Conservation (phyloP, 2,329 filamentous ascomycete genomes). For the Stachybotrys chartarum region DNA sequence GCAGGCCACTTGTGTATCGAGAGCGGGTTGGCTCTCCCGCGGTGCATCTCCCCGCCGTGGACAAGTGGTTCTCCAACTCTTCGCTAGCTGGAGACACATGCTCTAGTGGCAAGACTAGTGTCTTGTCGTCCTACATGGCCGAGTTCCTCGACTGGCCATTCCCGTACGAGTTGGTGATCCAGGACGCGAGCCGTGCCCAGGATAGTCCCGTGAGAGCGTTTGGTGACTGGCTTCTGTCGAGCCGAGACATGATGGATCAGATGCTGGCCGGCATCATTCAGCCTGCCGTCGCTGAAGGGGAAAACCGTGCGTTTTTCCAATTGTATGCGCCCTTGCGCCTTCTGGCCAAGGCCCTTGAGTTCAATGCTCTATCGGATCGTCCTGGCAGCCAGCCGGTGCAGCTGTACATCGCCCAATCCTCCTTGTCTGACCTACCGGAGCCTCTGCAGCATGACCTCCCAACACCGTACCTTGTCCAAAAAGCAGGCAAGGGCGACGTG, state of each 20-base stretch:
- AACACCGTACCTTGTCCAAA: conserved; percentile 54
- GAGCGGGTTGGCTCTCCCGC: conserved; percentile 30
- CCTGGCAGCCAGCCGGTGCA: conserved; percentile 20
- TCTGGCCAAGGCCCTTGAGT: conserved; percentile 50
- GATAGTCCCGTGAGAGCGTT: conserved; percentile 15
- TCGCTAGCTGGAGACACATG: neutral
- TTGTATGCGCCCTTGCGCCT: conserved; percentile 57
- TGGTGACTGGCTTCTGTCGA: conserved; percentile 16
- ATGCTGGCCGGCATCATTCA: conserved; percentile 22
- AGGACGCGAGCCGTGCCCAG: conserved; percentile 5
- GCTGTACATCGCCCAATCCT: conserved; percentile 84
- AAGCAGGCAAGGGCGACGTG: conserved; percentile 70
- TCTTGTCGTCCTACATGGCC: conserved; percentile 19
- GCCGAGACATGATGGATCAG: conserved; percentile 18
- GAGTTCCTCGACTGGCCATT: conserved; percentile 22
- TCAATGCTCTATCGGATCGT: conserved; percentile 26
- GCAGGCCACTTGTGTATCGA: conserved; percentile 42
- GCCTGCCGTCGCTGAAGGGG: conserved; percentile 13
- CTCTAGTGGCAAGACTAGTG: conserved; percentile 1
- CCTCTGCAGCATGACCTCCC: conserved; percentile 59
- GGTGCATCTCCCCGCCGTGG: conserved; percentile 39
- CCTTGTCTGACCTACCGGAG: conserved; percentile 60
- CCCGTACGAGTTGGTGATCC: conserved; percentile 31
- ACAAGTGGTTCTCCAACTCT: conserved; percentile 48
- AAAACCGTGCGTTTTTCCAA: conserved; percentile 39